Conservation (phyloP, 2,329 filamentous ascomycete genomes). For the Paraphoma chrysanthemicola region DNA sequence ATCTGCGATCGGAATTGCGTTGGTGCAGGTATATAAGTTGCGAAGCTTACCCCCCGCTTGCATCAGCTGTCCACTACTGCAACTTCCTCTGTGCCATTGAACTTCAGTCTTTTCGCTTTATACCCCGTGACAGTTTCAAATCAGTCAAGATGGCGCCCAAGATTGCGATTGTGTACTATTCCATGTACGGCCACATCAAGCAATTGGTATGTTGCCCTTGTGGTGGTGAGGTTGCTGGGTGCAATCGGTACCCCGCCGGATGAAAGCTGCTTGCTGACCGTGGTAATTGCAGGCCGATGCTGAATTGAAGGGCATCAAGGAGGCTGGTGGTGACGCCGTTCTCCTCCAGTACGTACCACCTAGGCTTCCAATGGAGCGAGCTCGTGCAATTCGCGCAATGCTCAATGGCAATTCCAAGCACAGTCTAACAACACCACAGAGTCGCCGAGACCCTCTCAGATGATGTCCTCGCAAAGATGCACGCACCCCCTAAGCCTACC, state of each 20-base stretch:
- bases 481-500: conserved; percentile 78
- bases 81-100: not conserved
- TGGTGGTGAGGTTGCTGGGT: not conserved
- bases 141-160: conserved; percentile 76
- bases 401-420: not conserved
- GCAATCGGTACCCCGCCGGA: not conserved
- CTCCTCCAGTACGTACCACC: conserved; percentile 73
- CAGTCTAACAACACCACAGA: conserved; percentile 48
- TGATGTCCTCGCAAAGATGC: conserved; percentile 88
- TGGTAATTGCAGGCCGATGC: conserved; percentile 73
- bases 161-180: conserved; percentile 82
- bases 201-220: conserved; percentile 33
- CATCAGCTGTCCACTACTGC: conserved; percentile 1
- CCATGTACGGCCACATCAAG: conserved; percentile 47
- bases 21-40: conserved; percentile 6
- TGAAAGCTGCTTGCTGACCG: conserved; percentile 6
- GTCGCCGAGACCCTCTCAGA: conserved; percentile 84
- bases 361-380: not conserved
- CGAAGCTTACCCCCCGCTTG: conserved; percentile 5
- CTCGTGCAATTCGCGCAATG: not conserved
- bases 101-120: conserved; percentile 11
- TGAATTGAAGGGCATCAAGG: conserved; percentile 88
- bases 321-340: conserved; percentile 81
- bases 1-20: not conserved
- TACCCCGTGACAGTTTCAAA: conserved; percentile 11